These are phyloP conservation scores for Populus euphratica DNA, from an alignment of 345 rosid species.

Conservation along the genomic window DNA sequence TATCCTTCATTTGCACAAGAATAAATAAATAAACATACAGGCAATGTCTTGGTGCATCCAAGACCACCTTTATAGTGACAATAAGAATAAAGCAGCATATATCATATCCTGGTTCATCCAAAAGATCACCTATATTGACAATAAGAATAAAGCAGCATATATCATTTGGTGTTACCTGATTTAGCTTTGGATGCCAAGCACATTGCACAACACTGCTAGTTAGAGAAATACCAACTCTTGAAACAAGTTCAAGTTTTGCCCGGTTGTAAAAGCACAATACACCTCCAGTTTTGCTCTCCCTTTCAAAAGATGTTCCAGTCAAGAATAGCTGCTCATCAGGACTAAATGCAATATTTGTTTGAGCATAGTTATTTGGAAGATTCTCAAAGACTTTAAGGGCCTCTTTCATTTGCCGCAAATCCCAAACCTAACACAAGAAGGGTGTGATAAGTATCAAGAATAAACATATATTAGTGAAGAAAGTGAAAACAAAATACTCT, in stretches of 20 bases:
- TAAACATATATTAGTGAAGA: background rate
- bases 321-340: constrained; percentile 84
- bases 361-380: constrained; percentile 87
- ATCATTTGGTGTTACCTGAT: constrained; percentile 59
- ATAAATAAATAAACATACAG: background rate
- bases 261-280: constrained; percentile 83
- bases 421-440: constrained; percentile 70
- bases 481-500: constrained; percentile 7
- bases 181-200: constrained; percentile 87
- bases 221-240: constrained; percentile 81
- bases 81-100: constrained; percentile 1
- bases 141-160: constrained; percentile 1
- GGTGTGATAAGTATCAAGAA: constrained; percentile 11
- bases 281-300: constrained; percentile 78
- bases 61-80: background rate
- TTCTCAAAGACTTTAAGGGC: constrained; percentile 75
- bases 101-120: background rate
- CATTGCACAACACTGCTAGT: constrained; percentile 89
- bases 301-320: constrained; percentile 94
- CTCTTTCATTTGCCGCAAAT: constrained; percentile 74
- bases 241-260: constrained; percentile 80
- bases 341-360: constrained; percentile 87
- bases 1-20: background rate
- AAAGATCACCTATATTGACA: background rate
- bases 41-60: background rate